These are phyloP conservation scores for Citeromyces matritensis DNA, from an alignment of 805 yeast genomes.

Conservation along the genomic window DNA sequence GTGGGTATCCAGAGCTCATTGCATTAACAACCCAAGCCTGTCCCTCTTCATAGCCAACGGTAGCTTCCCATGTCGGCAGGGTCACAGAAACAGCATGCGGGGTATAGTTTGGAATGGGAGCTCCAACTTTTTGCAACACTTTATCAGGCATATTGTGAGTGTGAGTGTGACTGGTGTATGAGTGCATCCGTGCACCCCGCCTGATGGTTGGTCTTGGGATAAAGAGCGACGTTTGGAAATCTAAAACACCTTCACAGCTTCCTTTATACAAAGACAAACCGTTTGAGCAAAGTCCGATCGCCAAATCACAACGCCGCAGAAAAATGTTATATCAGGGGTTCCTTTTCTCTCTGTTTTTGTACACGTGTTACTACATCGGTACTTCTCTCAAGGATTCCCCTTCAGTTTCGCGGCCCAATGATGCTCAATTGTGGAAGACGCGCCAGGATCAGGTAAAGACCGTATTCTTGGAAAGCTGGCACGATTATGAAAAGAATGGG, in stretches of 20 bases:
- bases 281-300: conserved; percentile 7
- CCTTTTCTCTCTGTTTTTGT: conserved; percentile 22
- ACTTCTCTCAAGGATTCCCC: conserved; percentile 5
- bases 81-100: conserved; percentile 93
- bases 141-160: neutral
- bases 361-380: conserved; percentile 16
- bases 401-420: conserved; percentile 3
- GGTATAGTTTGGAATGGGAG: conserved; percentile 77
- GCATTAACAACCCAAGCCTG: conserved; percentile 62
- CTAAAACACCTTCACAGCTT: conserved; percentile 11
- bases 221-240: neutral
- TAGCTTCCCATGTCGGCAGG: conserved; percentile 89
- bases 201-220: too few species aligned
- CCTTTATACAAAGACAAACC: conserved; percentile 45
- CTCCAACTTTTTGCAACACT: conserved; percentile 43
- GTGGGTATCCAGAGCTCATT: conserved; percentile 82
- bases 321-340: conserved; percentile 27
- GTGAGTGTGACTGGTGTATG: too few species aligned
- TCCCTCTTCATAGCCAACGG: conserved; percentile 87
- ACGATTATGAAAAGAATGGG: conserved; percentile 55
- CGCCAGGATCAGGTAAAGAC: conserved; percentile 43
- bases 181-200: neutral
- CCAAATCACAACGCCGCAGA: conserved; percentile 7
- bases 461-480: conserved; percentile 70
- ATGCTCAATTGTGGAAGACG: conserved; percentile 21